These are phyloP conservation scores for Colletotrichum agaves DNA, from an alignment of 2,329 filamentous ascomycete genomes.

Conservation along the genomic window DNA sequence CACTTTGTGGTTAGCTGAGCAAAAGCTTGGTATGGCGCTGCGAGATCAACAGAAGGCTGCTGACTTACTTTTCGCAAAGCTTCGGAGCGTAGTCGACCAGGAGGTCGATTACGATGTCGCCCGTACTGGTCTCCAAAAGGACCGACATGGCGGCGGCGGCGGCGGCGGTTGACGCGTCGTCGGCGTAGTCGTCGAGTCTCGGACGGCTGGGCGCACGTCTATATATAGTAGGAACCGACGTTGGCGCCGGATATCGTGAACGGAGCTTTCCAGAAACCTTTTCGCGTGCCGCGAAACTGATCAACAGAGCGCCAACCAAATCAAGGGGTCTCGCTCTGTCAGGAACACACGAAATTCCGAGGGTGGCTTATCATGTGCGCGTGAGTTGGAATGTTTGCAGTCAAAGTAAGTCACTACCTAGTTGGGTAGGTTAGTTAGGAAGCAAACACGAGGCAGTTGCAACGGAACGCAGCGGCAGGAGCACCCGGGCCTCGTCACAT, in stretches of 20 bases:
- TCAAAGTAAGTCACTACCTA: not conserved
- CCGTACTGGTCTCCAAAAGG: constrained; percentile 89
- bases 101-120: constrained; percentile 95
- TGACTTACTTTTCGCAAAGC: constrained; percentile 92
- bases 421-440: not conserved
- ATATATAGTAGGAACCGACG: not conserved
- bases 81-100: constrained; percentile 89
- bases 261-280: constrained; percentile 14
- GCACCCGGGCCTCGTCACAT: constrained; percentile 30
- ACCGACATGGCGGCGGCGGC: constrained; percentile 77
- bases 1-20: constrained; percentile 61
- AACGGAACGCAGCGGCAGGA: not conserved
- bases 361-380: not conserved
- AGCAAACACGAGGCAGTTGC: constrained; percentile 25
- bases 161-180: not conserved
- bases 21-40: constrained; percentile 14
- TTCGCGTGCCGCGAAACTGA: not conserved
- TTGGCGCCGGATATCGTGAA: not conserved
- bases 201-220: not conserved
- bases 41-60: not conserved
- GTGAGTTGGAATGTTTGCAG: constrained; percentile 15
- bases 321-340: not conserved
- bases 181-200: too few relatives aligned
- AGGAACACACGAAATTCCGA: not conserved
- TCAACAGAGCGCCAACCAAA: constrained; percentile 4